These are phyloP conservation scores for Cyclocybe cylindracea DNA, from an alignment of 768 basidiomycete species.

Conservation along the genomic window DNA sequence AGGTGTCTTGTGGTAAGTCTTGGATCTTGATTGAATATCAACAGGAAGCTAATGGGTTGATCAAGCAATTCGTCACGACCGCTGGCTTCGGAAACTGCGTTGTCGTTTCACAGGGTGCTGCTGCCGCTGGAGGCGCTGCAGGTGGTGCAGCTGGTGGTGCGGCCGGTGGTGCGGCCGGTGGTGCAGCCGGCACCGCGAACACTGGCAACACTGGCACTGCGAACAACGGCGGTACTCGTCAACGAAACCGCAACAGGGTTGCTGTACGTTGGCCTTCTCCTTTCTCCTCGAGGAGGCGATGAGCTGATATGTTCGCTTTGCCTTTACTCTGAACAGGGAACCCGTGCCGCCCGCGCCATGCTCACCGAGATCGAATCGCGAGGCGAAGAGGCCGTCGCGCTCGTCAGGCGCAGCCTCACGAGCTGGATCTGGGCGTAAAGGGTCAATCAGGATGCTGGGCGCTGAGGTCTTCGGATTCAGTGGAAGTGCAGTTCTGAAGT, in stretches of 20 bases:
- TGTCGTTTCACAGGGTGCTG: conserved; percentile 40
- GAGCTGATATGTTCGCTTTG: background rate
- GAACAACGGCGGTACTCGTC: conserved; percentile 10
- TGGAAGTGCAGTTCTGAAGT: too few relatives aligned
- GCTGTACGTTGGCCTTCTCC: conserved; percentile 8
- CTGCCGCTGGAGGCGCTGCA: conserved; percentile 12
- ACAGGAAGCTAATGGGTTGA: background rate
- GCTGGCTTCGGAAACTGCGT: conserved; percentile 58
- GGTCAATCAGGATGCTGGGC: too few relatives aligned
- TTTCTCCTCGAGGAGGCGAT: background rate
- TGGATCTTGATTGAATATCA: background rate
- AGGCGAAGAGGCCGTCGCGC: conserved; percentile 21
- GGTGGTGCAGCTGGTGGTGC: conserved; percentile 10
- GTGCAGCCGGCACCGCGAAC: conserved; percentile 10
- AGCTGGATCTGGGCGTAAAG: conserved; percentile 32
- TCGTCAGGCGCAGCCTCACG: conserved; percentile 23
- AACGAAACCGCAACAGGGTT: background rate
- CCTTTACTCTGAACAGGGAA: conserved; percentile 26
- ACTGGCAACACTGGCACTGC: conserved; percentile 8
- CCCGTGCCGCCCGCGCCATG: conserved; percentile 39
- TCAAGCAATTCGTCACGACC: conserved; percentile 44
- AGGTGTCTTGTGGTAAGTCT: conserved; percentile 48
- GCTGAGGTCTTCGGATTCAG: too few relatives aligned
- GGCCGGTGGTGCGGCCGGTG: conserved; percentile 18
- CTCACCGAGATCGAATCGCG: conserved; percentile 28